These are phyloP conservation scores for Gentiana straminea DNA, from an alignment of 257 asterid species.

Conservation along the genomic window DNA sequence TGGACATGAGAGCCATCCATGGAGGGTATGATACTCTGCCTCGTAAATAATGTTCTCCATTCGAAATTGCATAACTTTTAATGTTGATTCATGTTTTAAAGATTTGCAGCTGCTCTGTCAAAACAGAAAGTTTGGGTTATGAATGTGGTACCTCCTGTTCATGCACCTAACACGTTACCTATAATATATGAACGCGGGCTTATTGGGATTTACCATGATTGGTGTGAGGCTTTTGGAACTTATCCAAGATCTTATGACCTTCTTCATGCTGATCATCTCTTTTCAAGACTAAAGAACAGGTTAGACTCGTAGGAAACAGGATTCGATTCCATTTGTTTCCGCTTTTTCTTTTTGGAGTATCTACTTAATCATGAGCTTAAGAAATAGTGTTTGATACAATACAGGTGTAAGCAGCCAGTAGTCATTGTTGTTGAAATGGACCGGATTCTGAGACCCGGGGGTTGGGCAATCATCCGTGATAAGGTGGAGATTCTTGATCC, in stretches of 20 bases:
- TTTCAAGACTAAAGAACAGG: conserved; percentile 71
- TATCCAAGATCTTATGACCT: conserved; percentile 95
- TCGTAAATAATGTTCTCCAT: not conserved
- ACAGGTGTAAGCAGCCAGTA: conserved; percentile 76
- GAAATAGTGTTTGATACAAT: conserved; percentile 16
- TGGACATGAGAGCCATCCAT: conserved; percentile 94
- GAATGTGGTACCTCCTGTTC: conserved; percentile 80
- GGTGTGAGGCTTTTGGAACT: conserved; percentile 92
- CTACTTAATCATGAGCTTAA: not conserved
- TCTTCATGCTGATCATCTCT: conserved; percentile 94
- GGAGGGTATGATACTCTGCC: conserved; percentile 66
- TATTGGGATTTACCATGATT: conserved; percentile 78
- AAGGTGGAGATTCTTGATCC: conserved; percentile 76
- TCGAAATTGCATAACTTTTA: conserved; percentile 2
- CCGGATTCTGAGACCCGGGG: conserved; percentile 73
- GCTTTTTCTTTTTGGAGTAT: not conserved
- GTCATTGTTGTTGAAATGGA: conserved; percentile 88
- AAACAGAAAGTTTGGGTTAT: conserved; percentile 80
- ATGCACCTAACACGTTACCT: conserved; percentile 90
- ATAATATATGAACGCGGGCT: conserved; percentile 85
- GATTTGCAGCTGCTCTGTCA: conserved; percentile 89
- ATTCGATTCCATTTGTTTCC: no score
- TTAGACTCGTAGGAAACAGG: not conserved
- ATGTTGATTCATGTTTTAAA: conserved; percentile 19
- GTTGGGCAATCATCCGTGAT: conserved; percentile 85